phyloP scores from a whole-genome alignment of 345 rosid species.

The Psidium guajava region DNA sequence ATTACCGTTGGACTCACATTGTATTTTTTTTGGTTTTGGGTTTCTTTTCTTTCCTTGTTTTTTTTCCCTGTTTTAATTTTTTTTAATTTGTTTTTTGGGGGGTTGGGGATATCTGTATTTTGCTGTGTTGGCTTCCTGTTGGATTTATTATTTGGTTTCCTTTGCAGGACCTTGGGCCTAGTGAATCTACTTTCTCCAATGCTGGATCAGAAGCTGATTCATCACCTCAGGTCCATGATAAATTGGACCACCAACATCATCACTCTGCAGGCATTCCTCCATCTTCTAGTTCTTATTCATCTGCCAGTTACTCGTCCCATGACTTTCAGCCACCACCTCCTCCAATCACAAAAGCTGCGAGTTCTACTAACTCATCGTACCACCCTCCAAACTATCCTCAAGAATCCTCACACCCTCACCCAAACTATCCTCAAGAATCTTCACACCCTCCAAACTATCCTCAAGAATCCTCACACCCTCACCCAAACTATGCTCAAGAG shows the following conservation, averaged over 20 bases:
- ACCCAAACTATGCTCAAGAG: conserved; percentile 10
- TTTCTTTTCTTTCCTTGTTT: not conserved
- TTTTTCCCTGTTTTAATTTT: not conserved
- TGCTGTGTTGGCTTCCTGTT: not conserved
- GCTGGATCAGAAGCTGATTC: conserved; percentile 32
- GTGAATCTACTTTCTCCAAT: conserved; percentile 26
- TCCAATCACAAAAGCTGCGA: conserved; percentile 25
- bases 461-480: conserved; percentile 19
- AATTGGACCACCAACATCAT: conserved; percentile 27
- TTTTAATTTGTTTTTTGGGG: not conserved
- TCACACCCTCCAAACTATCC: conserved; percentile 3
- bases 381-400: conserved; percentile 18
- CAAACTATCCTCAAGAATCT: conserved; percentile 14
- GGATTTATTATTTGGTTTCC: conserved; percentile 2
- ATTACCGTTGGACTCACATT: not conserved
- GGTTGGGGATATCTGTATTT: not conserved
- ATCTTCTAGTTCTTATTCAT: conserved; percentile 31
- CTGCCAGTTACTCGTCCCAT: conserved; percentile 36
- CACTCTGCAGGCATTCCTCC: conserved; percentile 30
- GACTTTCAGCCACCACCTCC: conserved; percentile 45
- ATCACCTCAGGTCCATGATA: conserved; percentile 37
- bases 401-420: conserved; percentile 29
- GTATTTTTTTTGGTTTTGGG: not conserved
- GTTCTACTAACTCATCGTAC: conserved; percentile 35
- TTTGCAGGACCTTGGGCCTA: conserved; percentile 50